Percentiles rank a stretch among this genome's conserved stretches.
phyloP scores from a whole-genome alignment of 495 filamentous ascomycete species.

The Penicillium canescens region DNA sequence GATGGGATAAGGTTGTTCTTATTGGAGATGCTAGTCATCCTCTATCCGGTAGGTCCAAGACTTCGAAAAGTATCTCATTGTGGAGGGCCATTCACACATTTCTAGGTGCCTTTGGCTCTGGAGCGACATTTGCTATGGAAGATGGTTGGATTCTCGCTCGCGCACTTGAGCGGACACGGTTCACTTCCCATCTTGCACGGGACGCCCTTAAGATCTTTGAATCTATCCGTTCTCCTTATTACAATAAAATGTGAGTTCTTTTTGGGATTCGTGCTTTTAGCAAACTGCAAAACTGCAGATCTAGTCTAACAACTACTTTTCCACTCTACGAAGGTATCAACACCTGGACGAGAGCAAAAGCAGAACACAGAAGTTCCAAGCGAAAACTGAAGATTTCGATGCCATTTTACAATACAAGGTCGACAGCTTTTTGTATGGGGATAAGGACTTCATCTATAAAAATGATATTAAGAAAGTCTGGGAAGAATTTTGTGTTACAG shows the following conservation, averaged over 20 bases:
- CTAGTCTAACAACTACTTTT: not conserved
- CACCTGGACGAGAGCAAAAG: slow-evolving; percentile 28
- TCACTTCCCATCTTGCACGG: slow-evolving; percentile 14
- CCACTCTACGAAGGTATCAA: slow-evolving; percentile 30
- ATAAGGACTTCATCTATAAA: slow-evolving; percentile 45
- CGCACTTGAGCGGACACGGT: slow-evolving; percentile 32
- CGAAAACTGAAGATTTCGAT: slow-evolving; percentile 27
- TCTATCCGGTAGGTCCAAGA: slow-evolving; percentile 30
- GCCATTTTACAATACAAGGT: slow-evolving; percentile 32
- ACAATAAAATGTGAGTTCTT: slow-evolving; percentile 22
- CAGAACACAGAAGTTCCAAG: slow-evolving; percentile 20
- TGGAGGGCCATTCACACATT: not conserved
- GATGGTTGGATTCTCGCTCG: slow-evolving; percentile 50
- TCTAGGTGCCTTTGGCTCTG: slow-evolving; percentile 44
- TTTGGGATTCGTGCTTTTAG: no score
- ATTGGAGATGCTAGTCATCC: slow-evolving; percentile 53
- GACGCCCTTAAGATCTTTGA: slow-evolving; percentile 45
- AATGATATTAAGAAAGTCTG: slow-evolving; percentile 45
- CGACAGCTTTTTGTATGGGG: slow-evolving; percentile 19
- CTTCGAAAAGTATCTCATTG: not conserved
- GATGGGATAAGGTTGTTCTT: slow-evolving; percentile 46
- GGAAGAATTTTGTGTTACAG: slow-evolving; percentile 19
- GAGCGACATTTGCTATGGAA: slow-evolving; percentile 52
- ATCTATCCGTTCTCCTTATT: slow-evolving; percentile 45
- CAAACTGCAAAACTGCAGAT: not conserved